Percentiles rank a stretch among this genome's conserved stretches.
These are phyloP conservation scores for Urochloa ruziziensis DNA, from an alignment of 176 grass and related monocot genomes.

Conservation along the genomic window DNA sequence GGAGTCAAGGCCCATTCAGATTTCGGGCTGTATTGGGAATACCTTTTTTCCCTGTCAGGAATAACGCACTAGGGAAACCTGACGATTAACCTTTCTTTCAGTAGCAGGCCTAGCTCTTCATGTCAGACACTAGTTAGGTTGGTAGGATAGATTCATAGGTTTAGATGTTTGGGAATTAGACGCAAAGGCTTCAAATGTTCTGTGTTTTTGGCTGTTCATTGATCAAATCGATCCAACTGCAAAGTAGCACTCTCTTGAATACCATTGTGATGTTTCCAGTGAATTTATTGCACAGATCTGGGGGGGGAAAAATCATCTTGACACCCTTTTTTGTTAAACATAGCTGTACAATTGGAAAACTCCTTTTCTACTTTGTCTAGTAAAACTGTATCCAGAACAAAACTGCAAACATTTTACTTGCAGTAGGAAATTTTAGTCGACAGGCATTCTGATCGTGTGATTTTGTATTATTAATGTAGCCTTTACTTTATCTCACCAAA, in stretches of 20 bases:
- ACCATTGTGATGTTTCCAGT: not conserved
- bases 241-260: not conserved
- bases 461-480: not conserved
- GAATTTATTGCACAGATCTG: not conserved
- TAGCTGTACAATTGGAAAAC: not conserved
- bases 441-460: not conserved
- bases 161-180: not conserved
- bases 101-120: not conserved
- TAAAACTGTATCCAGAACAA: not conserved
- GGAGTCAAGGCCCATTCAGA: not conserved
- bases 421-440: not conserved
- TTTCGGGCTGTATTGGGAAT: not conserved
- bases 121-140: not conserved
- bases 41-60: not conserved
- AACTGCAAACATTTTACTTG: not conserved
- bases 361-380: not conserved
- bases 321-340: not conserved
- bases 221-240: not conserved
- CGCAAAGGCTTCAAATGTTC: not conserved
- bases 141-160: not conserved
- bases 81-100: not conserved
- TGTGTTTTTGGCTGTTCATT: not conserved
- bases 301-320: not conserved
- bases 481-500: slow-evolving; percentile 8
- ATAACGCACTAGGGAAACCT: not conserved